Conservation (phyloP, 1,284 basidiomycete species). For the Porogramme epimiltina region DNA sequence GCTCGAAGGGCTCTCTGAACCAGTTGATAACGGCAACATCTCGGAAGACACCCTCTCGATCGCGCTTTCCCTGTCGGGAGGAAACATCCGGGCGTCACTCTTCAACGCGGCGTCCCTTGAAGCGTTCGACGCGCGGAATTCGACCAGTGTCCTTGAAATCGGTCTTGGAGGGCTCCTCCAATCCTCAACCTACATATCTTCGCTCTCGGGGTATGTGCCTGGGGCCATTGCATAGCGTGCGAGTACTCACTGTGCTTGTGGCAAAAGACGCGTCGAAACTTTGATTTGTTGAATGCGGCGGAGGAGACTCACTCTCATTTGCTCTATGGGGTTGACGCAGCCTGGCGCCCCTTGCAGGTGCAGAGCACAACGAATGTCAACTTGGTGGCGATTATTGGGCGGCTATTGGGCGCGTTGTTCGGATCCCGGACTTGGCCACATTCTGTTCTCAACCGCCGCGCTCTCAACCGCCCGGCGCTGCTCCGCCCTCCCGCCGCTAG, state of each 20-base stretch:
- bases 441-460: too few relatives aligned
- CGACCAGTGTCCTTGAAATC: conserved; percentile 1
- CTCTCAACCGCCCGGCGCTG: too few relatives aligned
- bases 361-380: too few relatives aligned
- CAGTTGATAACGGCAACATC: not conserved
- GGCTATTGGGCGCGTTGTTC: too few relatives aligned
- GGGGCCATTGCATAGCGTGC: not conserved
- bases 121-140: conserved; percentile 6
- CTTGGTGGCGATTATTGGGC: too few relatives aligned
- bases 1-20: not conserved
- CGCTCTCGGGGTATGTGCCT: conserved; percentile 4
- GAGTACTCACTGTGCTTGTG: not conserved
- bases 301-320: too few relatives aligned
- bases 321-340: too few relatives aligned
- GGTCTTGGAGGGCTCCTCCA: conserved; percentile 10
- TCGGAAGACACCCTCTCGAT: conserved; percentile 1
- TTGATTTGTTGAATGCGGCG: too few relatives aligned
- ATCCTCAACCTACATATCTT: conserved; percentile 9
- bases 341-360: too few relatives aligned
- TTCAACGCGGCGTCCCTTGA: conserved; percentile 3
- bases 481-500: too few relatives aligned
- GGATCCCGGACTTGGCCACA: too few relatives aligned
- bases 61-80: conserved; percentile 7
- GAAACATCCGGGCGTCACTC: conserved; percentile 5
- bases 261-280: too few relatives aligned